These are phyloP conservation scores for Lagenaria siceraria DNA, from an alignment of 306 rosid species.

Conservation along the genomic window DNA sequence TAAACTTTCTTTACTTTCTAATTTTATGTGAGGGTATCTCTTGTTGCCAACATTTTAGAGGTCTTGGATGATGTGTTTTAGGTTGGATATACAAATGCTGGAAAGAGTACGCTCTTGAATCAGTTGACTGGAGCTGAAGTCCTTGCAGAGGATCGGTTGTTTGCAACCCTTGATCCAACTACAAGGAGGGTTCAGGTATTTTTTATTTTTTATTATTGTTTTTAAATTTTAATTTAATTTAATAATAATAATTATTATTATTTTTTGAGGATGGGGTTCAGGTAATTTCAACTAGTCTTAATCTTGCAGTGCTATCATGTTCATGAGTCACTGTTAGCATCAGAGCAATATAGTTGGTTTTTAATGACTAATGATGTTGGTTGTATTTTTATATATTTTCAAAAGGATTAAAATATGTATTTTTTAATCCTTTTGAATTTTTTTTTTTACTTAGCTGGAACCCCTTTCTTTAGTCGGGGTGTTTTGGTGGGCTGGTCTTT, in stretches of 20 bases:
- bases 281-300: constrained; percentile 31
- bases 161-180: constrained; percentile 98
- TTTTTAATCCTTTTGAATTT: no score
- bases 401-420: neutral
- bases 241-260: no score
- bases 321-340: neutral
- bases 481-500: no score
- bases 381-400: neutral
- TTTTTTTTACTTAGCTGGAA: no score
- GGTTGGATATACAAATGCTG: constrained; percentile 99
- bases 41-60: constrained; percentile 5
- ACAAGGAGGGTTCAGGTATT: constrained; percentile 98
- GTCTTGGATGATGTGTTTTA: constrained; percentile 19
- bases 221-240: no score
- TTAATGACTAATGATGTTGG: neutral
- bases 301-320: neutral
- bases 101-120: constrained; percentile 92
- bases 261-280: no score
- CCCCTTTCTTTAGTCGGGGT: no score
- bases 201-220: no score
- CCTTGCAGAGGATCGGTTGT: constrained; percentile 85
- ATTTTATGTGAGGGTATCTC: neutral
- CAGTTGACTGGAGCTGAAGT: constrained; percentile 91
- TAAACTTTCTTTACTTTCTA: neutral
- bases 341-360: neutral